Evolutionary conservation across 805 yeast species (phyloP).

Genomic region (Monosporozyma unispora): DNA sequence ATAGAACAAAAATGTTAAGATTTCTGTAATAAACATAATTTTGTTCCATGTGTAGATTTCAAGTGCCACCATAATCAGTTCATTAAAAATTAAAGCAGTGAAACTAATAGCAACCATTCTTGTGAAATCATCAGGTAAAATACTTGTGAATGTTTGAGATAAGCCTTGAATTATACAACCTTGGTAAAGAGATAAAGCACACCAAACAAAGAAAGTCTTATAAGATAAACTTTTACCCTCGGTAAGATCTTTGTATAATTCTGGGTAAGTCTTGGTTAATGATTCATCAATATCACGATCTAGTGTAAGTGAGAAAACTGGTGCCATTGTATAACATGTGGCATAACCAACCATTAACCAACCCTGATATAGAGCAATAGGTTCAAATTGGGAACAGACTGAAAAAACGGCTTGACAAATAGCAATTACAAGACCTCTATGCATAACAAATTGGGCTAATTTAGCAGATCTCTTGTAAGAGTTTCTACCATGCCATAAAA

Average conservation of each 20-base stretch:
- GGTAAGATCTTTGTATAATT: slow-evolving; percentile 84
- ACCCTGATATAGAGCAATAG: slow-evolving; percentile 89
- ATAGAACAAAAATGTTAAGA: slow-evolving; percentile 59
- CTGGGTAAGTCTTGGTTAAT: slow-evolving; percentile 86
- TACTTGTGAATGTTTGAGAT: slow-evolving; percentile 67
- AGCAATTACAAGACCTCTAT: slow-evolving; percentile 87
- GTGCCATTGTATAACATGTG: slow-evolving; percentile 95
- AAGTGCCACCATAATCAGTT: slow-evolving; percentile 85
- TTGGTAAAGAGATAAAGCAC: slow-evolving; percentile 79
- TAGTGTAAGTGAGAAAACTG: slow-evolving; percentile 85
- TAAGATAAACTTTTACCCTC: slow-evolving; percentile 81
- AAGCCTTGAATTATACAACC: slow-evolving; percentile 78
- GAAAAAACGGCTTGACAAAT: slow-evolving; percentile 94
- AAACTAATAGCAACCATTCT: slow-evolving; percentile 82
- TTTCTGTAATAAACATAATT: slow-evolving; percentile 62
- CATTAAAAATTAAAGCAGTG: slow-evolving; percentile 71
- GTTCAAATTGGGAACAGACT: slow-evolving; percentile 78
- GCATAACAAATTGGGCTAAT: slow-evolving; percentile 90
- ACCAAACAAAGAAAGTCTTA: slow-evolving; percentile 87
- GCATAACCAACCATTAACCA: slow-evolving; percentile 99
- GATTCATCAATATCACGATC: slow-evolving; percentile 89
- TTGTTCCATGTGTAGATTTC: slow-evolving; percentile 89
- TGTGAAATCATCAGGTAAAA: slow-evolving; percentile 44
- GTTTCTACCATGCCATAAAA: slow-evolving; percentile 97
- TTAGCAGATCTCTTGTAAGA: slow-evolving; percentile 94